These are phyloP conservation scores for Aspergillus phoenicis DNA, from an alignment of 2,329 filamentous ascomycete species.

Conservation along the genomic window DNA sequence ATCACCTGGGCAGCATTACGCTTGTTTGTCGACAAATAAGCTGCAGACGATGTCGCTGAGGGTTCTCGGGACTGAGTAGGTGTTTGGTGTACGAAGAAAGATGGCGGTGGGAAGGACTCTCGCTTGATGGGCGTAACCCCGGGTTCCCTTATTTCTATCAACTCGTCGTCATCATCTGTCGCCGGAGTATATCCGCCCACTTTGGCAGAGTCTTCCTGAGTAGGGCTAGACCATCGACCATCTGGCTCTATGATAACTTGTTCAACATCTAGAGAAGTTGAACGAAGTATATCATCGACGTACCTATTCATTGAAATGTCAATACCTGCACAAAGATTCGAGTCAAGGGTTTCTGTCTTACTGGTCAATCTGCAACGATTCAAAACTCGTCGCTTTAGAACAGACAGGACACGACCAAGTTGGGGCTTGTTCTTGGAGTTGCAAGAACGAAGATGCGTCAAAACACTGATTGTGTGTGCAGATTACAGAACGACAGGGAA, in stretches of 20 bases:
- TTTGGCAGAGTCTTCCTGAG: slow-evolving; percentile 44
- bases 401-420: slow-evolving; percentile 97
- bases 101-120: slow-evolving; percentile 29
- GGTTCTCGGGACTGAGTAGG: slow-evolving; percentile 41
- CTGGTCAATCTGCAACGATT: slow-evolving; percentile 83
- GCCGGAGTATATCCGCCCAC: slow-evolving; percentile 41
- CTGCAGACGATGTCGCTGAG: slow-evolving; percentile 42
- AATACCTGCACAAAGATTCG: neutral
- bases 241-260: slow-evolving; percentile 89
- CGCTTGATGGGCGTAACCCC: slow-evolving; percentile 41
- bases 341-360: slow-evolving; percentile 49
- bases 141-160: slow-evolving; percentile 53
- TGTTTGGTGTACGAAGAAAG: slow-evolving; percentile 34
- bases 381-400: slow-evolving; percentile 78
- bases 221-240: slow-evolving; percentile 69
- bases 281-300: slow-evolving; percentile 80
- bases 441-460: slow-evolving; percentile 86
- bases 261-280: slow-evolving; percentile 70
- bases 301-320: slow-evolving; percentile 58
- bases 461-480: slow-evolving; percentile 95
- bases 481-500: slow-evolving; percentile 75
- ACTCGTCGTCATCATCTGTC: slow-evolving; percentile 52
- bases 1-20: slow-evolving; percentile 54
- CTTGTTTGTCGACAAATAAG: slow-evolving; percentile 46
- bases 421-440: slow-evolving; percentile 92